These are phyloP conservation scores for Kurtzmaniella quercitrusa DNA, from an alignment of 1,139 yeast species.

Conservation along the genomic window DNA sequence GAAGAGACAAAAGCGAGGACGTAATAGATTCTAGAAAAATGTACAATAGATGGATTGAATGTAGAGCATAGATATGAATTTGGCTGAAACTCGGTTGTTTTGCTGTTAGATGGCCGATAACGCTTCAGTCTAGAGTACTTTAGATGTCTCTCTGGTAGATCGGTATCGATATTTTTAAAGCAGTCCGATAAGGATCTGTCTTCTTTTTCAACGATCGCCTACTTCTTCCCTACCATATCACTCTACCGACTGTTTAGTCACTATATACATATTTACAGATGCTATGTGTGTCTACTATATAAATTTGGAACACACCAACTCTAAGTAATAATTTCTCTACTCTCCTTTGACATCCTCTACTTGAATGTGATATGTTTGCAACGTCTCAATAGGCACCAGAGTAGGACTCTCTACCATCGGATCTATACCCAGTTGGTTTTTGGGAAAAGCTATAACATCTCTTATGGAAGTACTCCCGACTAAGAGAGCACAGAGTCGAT, in stretches of 20 bases:
- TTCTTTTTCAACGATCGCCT: no score
- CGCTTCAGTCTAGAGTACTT: no score
- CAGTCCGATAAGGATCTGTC: no score
- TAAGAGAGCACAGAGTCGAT: slow-evolving; percentile 87
- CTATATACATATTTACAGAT: not conserved
- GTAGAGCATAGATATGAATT: no score
- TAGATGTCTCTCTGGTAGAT: no score
- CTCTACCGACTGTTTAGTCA: no score
- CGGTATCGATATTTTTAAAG: no score
- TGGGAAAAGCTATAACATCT: slow-evolving; percentile 96
- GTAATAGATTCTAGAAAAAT: slow-evolving; percentile 15
- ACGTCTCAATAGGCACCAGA: slow-evolving; percentile 43
- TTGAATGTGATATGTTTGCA: slow-evolving; percentile 39
- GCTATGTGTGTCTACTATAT: not conserved
- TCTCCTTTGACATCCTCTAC: not conserved
- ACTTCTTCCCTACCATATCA: not conserved
- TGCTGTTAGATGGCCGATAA: no score
- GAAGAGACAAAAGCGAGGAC: slow-evolving; percentile 18
- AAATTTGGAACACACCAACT: no score
- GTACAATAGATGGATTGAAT: not conserved
- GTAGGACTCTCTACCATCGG: slow-evolving; percentile 87
- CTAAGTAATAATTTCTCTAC: no score
- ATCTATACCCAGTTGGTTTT: slow-evolving; percentile 84
- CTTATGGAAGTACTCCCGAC: slow-evolving; percentile 71
- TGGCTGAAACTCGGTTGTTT: no score